Conservation (phyloP, 106 monocot genomes). For the Chionographis japonica region DNA sequence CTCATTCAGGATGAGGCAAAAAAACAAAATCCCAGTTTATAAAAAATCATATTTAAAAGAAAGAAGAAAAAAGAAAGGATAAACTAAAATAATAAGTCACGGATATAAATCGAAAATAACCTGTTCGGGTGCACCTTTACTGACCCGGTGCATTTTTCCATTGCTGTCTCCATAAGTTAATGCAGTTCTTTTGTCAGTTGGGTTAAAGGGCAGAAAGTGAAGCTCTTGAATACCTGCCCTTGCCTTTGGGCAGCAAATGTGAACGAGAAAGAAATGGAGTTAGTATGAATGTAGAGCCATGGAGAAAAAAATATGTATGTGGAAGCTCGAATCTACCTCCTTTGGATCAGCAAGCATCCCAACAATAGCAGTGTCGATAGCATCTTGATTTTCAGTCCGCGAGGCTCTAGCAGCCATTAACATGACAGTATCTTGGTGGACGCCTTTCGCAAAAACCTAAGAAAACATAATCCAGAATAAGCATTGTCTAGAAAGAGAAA, state of each 20-base stretch:
- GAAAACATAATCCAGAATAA: not conserved
- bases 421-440: conserved; percentile 78
- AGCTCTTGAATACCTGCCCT: conserved; percentile 68
- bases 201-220: conserved; percentile 72
- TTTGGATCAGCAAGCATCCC: conserved; percentile 94
- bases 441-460: conserved; percentile 82
- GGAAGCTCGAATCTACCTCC: conserved; percentile 42
- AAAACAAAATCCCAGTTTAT: not conserved
- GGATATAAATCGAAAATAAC: conserved; percentile 17
- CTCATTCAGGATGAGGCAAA: conserved; percentile 5
- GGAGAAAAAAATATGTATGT: not conserved
- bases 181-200: conserved; percentile 78
- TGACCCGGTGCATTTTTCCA: conserved; percentile 73
- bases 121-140: conserved; percentile 89
- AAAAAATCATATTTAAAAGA: not conserved
- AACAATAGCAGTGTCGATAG: conserved; percentile 93
- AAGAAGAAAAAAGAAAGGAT: not conserved
- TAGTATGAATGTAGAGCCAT: not conserved
- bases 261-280: not conserved
- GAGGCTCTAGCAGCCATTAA: conserved; percentile 96
- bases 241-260: conserved; percentile 30
- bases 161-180: conserved; percentile 60
- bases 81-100: too few species aligned
- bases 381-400: conserved; percentile 93
- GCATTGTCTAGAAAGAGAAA: not conserved